phyloP scores from a whole-genome alignment of 345 rosid species.

The Pelargonium nanum region DNA sequence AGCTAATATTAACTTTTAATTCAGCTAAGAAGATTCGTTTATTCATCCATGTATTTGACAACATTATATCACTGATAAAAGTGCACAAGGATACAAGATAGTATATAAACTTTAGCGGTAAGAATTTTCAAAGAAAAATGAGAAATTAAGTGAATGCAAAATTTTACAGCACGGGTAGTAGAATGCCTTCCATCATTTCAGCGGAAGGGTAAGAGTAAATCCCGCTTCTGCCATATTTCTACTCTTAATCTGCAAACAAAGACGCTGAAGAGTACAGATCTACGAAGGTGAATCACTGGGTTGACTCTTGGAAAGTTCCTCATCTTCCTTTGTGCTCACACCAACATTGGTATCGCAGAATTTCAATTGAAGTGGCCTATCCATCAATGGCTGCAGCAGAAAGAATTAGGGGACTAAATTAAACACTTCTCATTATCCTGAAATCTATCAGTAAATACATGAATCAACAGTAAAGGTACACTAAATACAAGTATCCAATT shows the following conservation, averaged over 20 bases:
- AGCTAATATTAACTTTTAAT: too few relatives aligned
- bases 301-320: slow-evolving; percentile 16
- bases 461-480: too few relatives aligned
- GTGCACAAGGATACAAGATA: too few relatives aligned
- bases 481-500: neutral
- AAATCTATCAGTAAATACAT: too few relatives aligned
- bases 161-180: slow-evolving; percentile 8
- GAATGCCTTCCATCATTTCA: neutral
- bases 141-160: neutral
- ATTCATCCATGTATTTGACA: too few relatives aligned
- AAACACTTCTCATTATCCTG: too few relatives aligned
- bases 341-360: slow-evolving; percentile 35
- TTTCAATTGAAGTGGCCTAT: slow-evolving; percentile 61
- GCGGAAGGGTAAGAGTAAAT: too few relatives aligned
- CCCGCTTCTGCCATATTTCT: too few relatives aligned
- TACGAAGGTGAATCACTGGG: slow-evolving; percentile 21
- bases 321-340: slow-evolving; percentile 25
- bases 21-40: too few relatives aligned
- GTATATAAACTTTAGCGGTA: too few relatives aligned
- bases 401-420: too few relatives aligned
- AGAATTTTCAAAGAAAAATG: neutral
- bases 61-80: too few relatives aligned
- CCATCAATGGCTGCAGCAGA: slow-evolving; percentile 64
- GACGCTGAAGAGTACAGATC: neutral
- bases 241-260: slow-evolving; percentile 9